phyloP scores from a whole-genome alignment of 768 basidiomycete species.

The Hysterangium stoloniferum region DNA sequence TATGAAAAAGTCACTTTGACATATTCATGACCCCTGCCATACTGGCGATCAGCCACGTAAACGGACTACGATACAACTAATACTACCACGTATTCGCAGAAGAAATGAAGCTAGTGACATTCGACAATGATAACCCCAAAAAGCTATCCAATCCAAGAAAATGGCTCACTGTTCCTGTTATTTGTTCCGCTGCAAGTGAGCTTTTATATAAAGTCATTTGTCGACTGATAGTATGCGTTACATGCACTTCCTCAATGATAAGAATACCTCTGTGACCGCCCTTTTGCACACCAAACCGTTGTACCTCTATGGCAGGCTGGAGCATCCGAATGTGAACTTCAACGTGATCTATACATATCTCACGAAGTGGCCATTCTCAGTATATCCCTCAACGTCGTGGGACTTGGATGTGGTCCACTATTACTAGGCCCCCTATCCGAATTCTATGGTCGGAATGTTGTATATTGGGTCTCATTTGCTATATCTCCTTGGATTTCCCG shows the following conservation, averaged over 20 bases:
- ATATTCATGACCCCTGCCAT: no score
- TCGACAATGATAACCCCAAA: conserved; percentile 13
- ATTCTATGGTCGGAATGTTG: conserved; percentile 54
- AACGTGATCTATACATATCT: conserved; percentile 44
- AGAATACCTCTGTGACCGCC: neutral
- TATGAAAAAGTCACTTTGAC: no score
- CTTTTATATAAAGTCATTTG: conserved; percentile 9
- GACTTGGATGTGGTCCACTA: conserved; percentile 28
- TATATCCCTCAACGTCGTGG: conserved; percentile 38
- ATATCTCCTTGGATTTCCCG: conserved; percentile 57
- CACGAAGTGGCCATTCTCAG: conserved; percentile 42
- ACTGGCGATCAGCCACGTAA: no score
- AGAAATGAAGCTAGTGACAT: no score
- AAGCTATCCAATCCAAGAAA: conserved; percentile 14
- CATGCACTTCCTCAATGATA: conserved; percentile 30
- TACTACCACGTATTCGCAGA: no score
- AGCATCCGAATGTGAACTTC: conserved; percentile 54
- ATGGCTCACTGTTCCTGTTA: conserved; percentile 20
- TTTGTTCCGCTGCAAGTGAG: conserved; percentile 16
- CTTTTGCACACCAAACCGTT: neutral
- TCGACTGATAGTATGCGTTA: conserved; percentile 19
- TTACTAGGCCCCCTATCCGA: conserved; percentile 35
- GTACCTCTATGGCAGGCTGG: conserved; percentile 35
- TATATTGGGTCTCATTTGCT: conserved; percentile 55
- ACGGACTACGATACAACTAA: no score